phyloP scores from a whole-genome alignment of 2,329 filamentous ascomycete genomes.

The Xylaria sp. region DNA sequence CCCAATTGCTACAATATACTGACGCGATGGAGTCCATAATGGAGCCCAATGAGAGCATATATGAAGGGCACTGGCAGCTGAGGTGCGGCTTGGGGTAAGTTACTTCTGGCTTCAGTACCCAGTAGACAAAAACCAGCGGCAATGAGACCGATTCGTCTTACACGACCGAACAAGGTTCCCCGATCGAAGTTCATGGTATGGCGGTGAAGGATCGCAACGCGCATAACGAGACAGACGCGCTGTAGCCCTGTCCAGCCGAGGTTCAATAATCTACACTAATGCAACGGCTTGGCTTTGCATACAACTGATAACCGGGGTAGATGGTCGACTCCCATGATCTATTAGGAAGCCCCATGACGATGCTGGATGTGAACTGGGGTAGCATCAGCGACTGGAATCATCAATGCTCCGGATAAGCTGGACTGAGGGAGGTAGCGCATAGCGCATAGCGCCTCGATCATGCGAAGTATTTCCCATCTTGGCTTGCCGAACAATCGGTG shows the following conservation, averaged over 20 bases:
- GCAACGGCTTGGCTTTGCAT: conserved; percentile 11
- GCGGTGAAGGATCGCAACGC: conserved; percentile 10
- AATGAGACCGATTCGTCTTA: conserved; percentile 11
- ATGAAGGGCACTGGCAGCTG: conserved; percentile 16
- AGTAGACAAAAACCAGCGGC: conserved; percentile 3
- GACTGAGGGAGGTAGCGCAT: background rate
- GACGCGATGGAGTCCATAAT: conserved; percentile 10
- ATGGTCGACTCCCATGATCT: background rate
- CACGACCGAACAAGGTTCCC: conserved; percentile 8
- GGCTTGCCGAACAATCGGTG: background rate
- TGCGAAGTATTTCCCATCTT: conserved; percentile 6
- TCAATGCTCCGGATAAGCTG: conserved; percentile 1
- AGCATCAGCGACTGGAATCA: conserved; percentile 10
- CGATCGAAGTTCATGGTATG: background rate
- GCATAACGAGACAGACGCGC: too few relatives aligned
- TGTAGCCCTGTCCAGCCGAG: conserved; percentile 4
- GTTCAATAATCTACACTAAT: conserved; percentile 12
- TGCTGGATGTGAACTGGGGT: conserved; percentile 18
- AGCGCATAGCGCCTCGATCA: conserved; percentile 6
- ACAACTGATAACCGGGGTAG: conserved; percentile 9
- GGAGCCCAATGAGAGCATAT: conserved; percentile 22
- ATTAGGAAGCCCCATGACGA: conserved; percentile 2
- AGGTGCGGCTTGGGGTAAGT: conserved; percentile 11
- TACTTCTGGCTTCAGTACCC: background rate
- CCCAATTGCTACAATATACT: conserved; percentile 11